Evolutionary conservation across 129 eudicot genomes (phyloP).

Genomic region (Saposhnikovia divaricata): DNA sequence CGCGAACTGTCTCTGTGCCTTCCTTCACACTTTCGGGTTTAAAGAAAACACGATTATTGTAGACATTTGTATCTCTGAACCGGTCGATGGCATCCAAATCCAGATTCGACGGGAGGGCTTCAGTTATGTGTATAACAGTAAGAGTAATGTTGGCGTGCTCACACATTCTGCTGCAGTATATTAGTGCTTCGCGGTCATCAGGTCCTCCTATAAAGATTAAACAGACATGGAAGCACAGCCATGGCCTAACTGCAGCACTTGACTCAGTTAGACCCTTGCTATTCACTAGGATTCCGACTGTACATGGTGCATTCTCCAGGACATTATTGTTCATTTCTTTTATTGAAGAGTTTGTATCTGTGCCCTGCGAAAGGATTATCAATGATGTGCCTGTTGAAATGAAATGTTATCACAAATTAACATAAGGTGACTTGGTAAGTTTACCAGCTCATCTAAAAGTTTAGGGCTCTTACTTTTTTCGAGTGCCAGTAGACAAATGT

Average conservation of each 20-base stretch:
- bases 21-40: constrained; percentile 5
- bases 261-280: background rate
- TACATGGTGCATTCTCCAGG: constrained; percentile 14
- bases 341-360: background rate
- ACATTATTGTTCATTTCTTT: constrained; percentile 14
- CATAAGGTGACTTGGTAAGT: background rate
- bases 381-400: constrained; percentile 14
- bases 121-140: constrained; percentile 8
- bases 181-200: constrained; percentile 21
- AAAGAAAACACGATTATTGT: background rate
- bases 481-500: constrained; percentile 18
- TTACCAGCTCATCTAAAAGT: background rate
- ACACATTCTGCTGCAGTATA: constrained; percentile 14
- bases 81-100: constrained; percentile 5
- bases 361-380: constrained; percentile 13
- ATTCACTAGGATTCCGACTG: constrained; percentile 21
- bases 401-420: background rate
- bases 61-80: background rate
- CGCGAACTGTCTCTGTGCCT: constrained; percentile 14
- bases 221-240: constrained; percentile 9
- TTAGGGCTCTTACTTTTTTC: constrained; percentile 1
- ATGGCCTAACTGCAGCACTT: constrained; percentile 3
- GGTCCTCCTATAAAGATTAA: constrained; percentile 20
- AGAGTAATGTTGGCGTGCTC: constrained; percentile 13
- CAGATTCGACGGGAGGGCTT: background rate